A percentile compares a stretch with the other conserved stretches of the same genome.
Evolutionary conservation across 2,329 filamentous ascomycete species (phyloP).

Genomic region (Fragosphaeria purpurea): DNA sequence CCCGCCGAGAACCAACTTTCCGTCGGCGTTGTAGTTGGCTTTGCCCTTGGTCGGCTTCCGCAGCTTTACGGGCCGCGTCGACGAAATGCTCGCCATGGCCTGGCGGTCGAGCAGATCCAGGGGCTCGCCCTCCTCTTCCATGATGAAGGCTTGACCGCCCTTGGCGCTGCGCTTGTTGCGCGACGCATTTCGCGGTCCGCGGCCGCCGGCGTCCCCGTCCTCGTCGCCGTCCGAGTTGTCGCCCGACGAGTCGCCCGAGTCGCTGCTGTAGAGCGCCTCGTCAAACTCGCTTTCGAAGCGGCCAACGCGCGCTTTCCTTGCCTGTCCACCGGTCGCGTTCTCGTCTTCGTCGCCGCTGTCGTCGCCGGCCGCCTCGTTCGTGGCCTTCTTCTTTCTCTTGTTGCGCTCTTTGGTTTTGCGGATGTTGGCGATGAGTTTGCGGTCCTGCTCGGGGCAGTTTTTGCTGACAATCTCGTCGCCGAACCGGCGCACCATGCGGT

Average conservation of each 20-base stretch:
- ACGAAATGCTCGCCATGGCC: constrained; percentile 86
- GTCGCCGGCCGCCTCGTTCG: constrained; percentile 41
- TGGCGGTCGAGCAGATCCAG: constrained; percentile 85
- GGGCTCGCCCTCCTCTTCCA: constrained; percentile 90
- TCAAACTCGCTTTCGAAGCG: constrained; percentile 90
- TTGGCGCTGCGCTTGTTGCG: constrained; percentile 40
- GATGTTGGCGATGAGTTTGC: constrained; percentile 87
- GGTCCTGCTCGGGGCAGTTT: constrained; percentile 74
- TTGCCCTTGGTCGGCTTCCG: constrained; percentile 51
- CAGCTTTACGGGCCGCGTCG: constrained; percentile 66
- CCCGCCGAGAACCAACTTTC: constrained; percentile 62
- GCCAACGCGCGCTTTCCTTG: constrained; percentile 39
- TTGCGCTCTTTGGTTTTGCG: constrained; percentile 86
- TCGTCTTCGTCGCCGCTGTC: constrained; percentile 38
- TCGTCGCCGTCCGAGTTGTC: constrained; percentile 23
- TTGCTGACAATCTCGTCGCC: constrained; percentile 72
- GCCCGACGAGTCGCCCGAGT: constrained; percentile 53
- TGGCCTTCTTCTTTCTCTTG: constrained; percentile 76
- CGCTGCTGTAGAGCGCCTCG: constrained; percentile 77
- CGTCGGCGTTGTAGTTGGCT: constrained; percentile 63
- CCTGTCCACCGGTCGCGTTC: constrained; percentile 37
- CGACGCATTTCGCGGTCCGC: constrained; percentile 15
- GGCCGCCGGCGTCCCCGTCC: neutral
- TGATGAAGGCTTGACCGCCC: constrained; percentile 69
- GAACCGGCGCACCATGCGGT: constrained; percentile 86